Base-by-base conservation (phyloP, 768 basidiomycete species). In the Leccinum longicurvipes region DNA sequence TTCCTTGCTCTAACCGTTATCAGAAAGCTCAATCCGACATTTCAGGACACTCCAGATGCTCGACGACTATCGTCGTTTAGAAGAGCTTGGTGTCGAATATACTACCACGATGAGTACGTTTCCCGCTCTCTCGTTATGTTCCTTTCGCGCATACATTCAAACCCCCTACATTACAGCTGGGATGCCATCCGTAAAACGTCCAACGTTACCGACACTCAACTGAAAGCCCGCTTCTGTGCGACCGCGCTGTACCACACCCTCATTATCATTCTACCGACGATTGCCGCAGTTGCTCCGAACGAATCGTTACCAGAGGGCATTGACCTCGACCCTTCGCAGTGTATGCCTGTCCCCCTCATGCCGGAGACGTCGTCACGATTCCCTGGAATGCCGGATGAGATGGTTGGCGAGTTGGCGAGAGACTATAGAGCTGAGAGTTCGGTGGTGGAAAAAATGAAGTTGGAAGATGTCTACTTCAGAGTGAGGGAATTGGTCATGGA, bases 81-180 rank as follows among this genome's bases (percentile, higher is more conserved):
- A 46, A 84, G 83, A 29, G 79, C 91, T 15, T 98, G 95, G 95
- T 81, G 95, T 32, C 79, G 95, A 28, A 81, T 96, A 46, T 96
- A 90, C 67, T 79, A 89, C 50, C 87, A 91, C 50, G 93, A 98
- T 68, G 83, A 97, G 94, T 96, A 70, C 57, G 87, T 77, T 48
- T 57, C 51, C 46, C 28, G 14, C 23, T 44, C n/a, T 15, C 44
- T 49, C 24, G 0, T 14, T 17, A 8, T 45, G 19, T 6, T 23
- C 29, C 23, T 34, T 23, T 12, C 31, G 29, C 1, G 34, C 19
- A 45, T 56, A n/a, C 32, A 29, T 11, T 47, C 27, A 57, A 42
- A 28, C 10, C 53, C 2, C 32, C n/a, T 36, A 45, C 36, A 53
- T 21, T 50, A 42, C 57, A 95, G 93, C 67, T 98, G 94, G 93